Base-by-base conservation (phyloP, 1,139 yeast species). In the Insectozyma bohioensis region DNA sequence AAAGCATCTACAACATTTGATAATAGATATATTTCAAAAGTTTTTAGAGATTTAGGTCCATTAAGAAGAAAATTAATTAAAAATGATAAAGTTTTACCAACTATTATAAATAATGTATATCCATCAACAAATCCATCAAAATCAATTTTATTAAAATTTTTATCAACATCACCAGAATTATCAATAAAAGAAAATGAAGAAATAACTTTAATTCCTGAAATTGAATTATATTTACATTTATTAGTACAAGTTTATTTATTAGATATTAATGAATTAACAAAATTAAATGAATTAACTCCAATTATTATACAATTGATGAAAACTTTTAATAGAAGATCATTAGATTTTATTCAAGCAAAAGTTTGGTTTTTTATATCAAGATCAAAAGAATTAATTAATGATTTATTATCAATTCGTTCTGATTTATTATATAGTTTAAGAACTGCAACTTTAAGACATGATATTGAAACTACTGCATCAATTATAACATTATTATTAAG, bases 351-450 rank as follows among this genome's bases (percentile, higher is more conserved):
- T 42, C 82, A 81, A 43, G 94, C 97, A 10, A 92, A 90, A 58
- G 72, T 85, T 42, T 94, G 98, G 97, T 94, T 90, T 56, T 92
- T 87, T 63, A 76, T 87, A 45, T 75, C 83, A 30, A 77, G 95
- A 58, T 77, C 90, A 4, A 78, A 80, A 46, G 98, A 92, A 62
- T 63, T 81, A 40, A 54, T 67, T 26, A 73, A 72, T 30, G 81
- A 81, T 47, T 63, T 80, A 37, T 65, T 71, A 34, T 62, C 77
- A n/a, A 67, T 86, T 34, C 79, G 95, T 51, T 76, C 86, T 6
- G 79, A 73, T 30, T 68, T 92, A 52, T 75, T 87, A 55, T 65
- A 71, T 24, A 86, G 85, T 12, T 72, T 92, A 53, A 79, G 97
- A 61, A 84, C 95, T 4, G 90, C 97, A 4, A 81, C 95, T 16